Evolutionary conservation across 2,329 filamentous ascomycete genomes (phyloP).

Genomic region (Alternaria burnsii): DNA sequence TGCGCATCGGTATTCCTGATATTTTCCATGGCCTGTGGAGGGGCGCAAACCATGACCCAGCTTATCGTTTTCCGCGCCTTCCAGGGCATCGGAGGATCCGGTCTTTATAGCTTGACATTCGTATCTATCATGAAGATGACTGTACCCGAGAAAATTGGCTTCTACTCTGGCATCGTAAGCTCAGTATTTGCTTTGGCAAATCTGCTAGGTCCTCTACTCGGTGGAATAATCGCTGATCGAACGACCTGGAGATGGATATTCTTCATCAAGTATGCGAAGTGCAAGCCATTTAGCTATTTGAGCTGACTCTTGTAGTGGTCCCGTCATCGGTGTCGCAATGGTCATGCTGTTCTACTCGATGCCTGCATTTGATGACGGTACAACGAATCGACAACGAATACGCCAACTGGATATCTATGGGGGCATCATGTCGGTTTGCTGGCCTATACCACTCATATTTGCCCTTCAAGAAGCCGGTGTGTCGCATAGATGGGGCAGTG

Average conservation of each 20-base stretch:
- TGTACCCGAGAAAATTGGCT: constrained; percentile 40
- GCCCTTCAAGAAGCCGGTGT: constrained; percentile 44
- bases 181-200: constrained; percentile 54
- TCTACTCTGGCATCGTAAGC: constrained; percentile 47
- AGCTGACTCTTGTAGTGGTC: constrained; percentile 25
- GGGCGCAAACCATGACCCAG: background rate
- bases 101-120: constrained; percentile 57
- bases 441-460: constrained; percentile 45
- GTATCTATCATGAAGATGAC: constrained; percentile 43
- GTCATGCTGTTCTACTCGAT: constrained; percentile 38
- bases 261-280: constrained; percentile 54
- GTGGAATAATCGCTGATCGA: constrained; percentile 54
- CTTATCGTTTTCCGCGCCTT: constrained; percentile 50
- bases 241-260: constrained; percentile 60
- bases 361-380: constrained; percentile 36
- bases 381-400: constrained; percentile 38
- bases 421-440: constrained; percentile 40
- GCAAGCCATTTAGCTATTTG: background rate
- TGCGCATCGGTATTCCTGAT: constrained; percentile 39
- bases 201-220: constrained; percentile 56
- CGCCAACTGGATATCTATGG: constrained; percentile 39
- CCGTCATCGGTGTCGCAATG: constrained; percentile 34
- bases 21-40: constrained; percentile 29
- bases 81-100: constrained; percentile 59
- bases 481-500: constrained; percentile 35